Base-by-base conservation (phyloP, 768 basidiomycete species). In the Boletus tomentosulus region DNA sequence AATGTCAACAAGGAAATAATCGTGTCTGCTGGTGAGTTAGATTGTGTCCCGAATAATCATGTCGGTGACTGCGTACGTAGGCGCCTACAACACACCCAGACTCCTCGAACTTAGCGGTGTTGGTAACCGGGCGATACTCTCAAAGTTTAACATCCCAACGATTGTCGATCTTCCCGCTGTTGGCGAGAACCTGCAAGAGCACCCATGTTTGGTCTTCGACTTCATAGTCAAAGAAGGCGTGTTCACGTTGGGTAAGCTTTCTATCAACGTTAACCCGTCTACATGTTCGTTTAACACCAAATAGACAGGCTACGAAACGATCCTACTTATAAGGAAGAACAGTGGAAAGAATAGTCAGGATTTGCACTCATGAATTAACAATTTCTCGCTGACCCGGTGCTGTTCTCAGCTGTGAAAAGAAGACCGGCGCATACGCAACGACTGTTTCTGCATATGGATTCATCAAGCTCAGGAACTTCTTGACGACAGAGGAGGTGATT, bases 121-220 rank as follows among this genome's bases (percentile, higher is more conserved):
- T n/a, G 61, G 61, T 10, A 46, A 51, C 24, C 51, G 42, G 13
- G 37, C 19, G 8, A 51, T 62, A 50, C 61, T 63, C 37, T 53
- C 58, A 6, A 16, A 44, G 19, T 56, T 60, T 8, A 22, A 50
- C 41, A 60, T 60, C 27, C 33, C 41, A 11, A 22, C 38, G 0
- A 10, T 60, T n/a, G 46, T 63, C 5, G 6, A 53, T 13, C 61
- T 62, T 28, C 61, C 61, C 3, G n/a, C 43, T 31, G 61, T 62
- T 6, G 61, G 61, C 10, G 57, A 63, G 51, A 62, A 62, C 38
- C 37, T 62, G 37, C 61, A 62, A 31, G 61, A 62, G 24, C 60
- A 62, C 22, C 53, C 57, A 24, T 27, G 1, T 34, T 16, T 63
- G n/a, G 24, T 10, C 24, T 25, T 8, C 10, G 43, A 45, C 43